Percentiles rank a stretch among this genome's conserved stretches.
These are phyloP conservation scores for Fusarium tanahbumbuense DNA, from an alignment of 2,329 filamentous ascomycete species.

Conservation along the genomic window DNA sequence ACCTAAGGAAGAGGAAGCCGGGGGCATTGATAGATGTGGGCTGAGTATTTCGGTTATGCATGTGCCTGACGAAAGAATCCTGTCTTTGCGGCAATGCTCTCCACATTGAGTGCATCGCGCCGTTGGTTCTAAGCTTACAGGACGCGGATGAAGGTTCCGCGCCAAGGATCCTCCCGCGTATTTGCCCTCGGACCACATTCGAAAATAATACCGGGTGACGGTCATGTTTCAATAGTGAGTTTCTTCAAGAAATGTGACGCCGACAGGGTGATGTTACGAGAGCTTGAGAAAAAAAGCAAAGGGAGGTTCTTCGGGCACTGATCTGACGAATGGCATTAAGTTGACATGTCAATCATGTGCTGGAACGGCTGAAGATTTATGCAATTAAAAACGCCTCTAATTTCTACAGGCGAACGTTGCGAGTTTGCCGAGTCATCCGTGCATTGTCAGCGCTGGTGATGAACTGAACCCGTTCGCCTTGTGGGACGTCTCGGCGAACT, in stretches of 20 bases:
- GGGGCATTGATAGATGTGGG: neutral
- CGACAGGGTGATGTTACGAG: neutral
- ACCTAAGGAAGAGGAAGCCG: neutral
- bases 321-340: too few species aligned
- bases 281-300: neutral
- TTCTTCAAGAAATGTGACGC: neutral
- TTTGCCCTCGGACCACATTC: neutral
- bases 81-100: neutral
- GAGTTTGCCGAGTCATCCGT: neutral
- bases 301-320: neutral
- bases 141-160: neutral
- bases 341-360: neutral
- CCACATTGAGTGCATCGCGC: neutral
- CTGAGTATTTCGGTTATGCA: neutral
- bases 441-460: neutral
- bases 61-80: neutral
- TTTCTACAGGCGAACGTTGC: neutral
- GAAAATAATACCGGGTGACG: neutral
- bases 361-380: neutral
- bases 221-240: constrained; percentile 1
- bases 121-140: neutral
- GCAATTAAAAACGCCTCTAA: neutral
- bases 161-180: neutral
- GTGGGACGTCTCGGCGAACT: neutral
- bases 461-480: neutral